phyloP scores from a whole-genome alignment of 495 filamentous ascomycete species.

The Penicillium ucsense region DNA sequence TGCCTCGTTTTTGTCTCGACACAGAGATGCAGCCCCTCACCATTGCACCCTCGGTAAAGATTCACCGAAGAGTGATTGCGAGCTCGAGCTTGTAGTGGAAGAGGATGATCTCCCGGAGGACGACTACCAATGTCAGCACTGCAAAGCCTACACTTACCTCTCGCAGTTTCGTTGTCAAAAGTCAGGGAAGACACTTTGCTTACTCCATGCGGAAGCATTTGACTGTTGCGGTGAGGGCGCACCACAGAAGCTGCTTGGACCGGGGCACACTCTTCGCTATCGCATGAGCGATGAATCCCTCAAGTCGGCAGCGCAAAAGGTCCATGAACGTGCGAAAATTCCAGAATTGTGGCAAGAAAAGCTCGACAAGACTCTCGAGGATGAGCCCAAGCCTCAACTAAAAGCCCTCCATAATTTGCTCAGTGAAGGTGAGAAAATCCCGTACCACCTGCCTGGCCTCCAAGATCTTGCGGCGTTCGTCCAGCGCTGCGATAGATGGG shows the following conservation, averaged over 20 bases:
- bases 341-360: slow-evolving; percentile 90
- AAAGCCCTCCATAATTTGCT: slow-evolving; percentile 78
- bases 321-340: slow-evolving; percentile 74
- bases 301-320: slow-evolving; percentile 55
- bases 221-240: slow-evolving; percentile 67
- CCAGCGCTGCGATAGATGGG: slow-evolving; percentile 93
- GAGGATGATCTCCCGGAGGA: slow-evolving; percentile 76
- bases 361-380: slow-evolving; percentile 70
- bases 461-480: slow-evolving; percentile 79
- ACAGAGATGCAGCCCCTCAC: slow-evolving; percentile 44
- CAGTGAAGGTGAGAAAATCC: slow-evolving; percentile 93
- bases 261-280: slow-evolving; percentile 59
- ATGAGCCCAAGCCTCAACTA: slow-evolving; percentile 72
- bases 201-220: slow-evolving; percentile 65
- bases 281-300: slow-evolving; percentile 68
- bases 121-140: slow-evolving; percentile 81
- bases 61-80: slow-evolving; percentile 23
- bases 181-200: slow-evolving; percentile 66
- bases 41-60: slow-evolving; percentile 34
- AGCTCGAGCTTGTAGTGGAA: slow-evolving; percentile 42
- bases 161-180: slow-evolving; percentile 79
- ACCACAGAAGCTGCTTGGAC: slow-evolving; percentile 47
- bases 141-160: slow-evolving; percentile 86
- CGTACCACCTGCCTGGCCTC: slow-evolving; percentile 80
- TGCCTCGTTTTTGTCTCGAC: slow-evolving; percentile 53